Percentiles rank a stretch among this genome's conserved stretches.
These are phyloP conservation scores for Blastobotrys chiropterorum DNA, from an alignment of 805 yeast genomes.

Conservation along the genomic window DNA sequence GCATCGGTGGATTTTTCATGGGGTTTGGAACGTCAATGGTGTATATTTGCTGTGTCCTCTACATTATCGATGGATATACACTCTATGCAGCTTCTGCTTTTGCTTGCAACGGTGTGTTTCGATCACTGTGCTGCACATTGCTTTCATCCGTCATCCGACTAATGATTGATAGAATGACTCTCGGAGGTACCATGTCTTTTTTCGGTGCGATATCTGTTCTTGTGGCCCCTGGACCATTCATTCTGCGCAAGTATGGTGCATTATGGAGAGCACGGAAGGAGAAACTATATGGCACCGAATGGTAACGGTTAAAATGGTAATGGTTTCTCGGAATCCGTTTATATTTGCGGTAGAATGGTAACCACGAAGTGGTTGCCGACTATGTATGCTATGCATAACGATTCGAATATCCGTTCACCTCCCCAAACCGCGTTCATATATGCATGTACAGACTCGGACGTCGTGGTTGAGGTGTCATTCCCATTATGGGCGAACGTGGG, in stretches of 20 bases:
- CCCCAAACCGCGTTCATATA: too few species aligned
- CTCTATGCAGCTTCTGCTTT: background rate
- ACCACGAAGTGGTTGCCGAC: too few species aligned
- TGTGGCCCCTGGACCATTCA: slow-evolving; percentile 13
- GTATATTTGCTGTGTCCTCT: slow-evolving; percentile 2
- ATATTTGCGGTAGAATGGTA: too few species aligned
- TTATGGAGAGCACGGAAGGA: background rate
- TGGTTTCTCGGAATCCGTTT: too few species aligned
- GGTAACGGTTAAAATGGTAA: too few species aligned
- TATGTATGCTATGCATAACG: too few species aligned
- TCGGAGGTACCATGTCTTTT: slow-evolving; percentile 13
- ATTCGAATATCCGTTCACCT: too few species aligned
- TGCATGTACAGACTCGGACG: too few species aligned
- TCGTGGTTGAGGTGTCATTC: too few species aligned
- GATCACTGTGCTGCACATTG: slow-evolving; percentile 7
- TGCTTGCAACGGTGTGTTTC: slow-evolving; percentile 7
- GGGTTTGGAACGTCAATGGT: slow-evolving; percentile 4
- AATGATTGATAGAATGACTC: slow-evolving; percentile 8
- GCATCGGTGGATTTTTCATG: background rate
- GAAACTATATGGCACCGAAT: background rate
- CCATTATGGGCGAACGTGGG: too few species aligned
- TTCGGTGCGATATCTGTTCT: slow-evolving; percentile 10
- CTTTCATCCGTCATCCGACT: slow-evolving; percentile 4
- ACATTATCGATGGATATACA: background rate
- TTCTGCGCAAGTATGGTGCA: slow-evolving; percentile 8